Conservation (phyloP, 495 filamentous ascomycete species). For the Daldinia bambusicola region DNA sequence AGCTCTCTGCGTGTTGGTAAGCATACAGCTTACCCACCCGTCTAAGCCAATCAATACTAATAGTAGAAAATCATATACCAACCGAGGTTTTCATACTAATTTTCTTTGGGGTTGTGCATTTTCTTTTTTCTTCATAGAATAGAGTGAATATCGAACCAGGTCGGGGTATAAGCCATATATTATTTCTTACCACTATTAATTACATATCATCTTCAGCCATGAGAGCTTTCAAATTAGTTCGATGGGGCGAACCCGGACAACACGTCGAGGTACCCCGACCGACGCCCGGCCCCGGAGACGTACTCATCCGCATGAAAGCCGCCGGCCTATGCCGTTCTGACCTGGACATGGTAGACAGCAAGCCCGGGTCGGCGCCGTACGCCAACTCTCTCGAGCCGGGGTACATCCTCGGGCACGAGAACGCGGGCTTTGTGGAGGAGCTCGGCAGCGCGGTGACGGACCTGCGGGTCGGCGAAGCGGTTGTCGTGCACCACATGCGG, state of each 20-base stretch:
- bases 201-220: conserved; percentile 1
- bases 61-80: background rate
- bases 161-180: background rate
- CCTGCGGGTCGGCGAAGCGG: conserved; percentile 61
- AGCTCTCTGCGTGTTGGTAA: background rate
- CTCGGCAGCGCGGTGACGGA: conserved; percentile 53
- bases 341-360: conserved; percentile 56
- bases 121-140: background rate
- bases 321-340: conserved; percentile 61
- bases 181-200: background rate
- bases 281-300: conserved; percentile 42
- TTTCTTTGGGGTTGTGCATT: background rate
- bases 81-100: background rate
- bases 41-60: background rate
- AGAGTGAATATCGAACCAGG: background rate
- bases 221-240: conserved; percentile 28
- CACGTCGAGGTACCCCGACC: conserved; percentile 25
- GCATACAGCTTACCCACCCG: background rate
- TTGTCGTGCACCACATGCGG: conserved; percentile 49
- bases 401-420: conserved; percentile 39
- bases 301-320: conserved; percentile 62
- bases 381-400: conserved; percentile 27
- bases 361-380: conserved; percentile 12
- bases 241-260: conserved; percentile 31
- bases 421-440: conserved; percentile 55